Evolutionary conservation across 257 asterid genomes (phyloP), one percentile per base, ranked within the genome.

Genomic region (Jacaranda mimosifolia): DNA sequence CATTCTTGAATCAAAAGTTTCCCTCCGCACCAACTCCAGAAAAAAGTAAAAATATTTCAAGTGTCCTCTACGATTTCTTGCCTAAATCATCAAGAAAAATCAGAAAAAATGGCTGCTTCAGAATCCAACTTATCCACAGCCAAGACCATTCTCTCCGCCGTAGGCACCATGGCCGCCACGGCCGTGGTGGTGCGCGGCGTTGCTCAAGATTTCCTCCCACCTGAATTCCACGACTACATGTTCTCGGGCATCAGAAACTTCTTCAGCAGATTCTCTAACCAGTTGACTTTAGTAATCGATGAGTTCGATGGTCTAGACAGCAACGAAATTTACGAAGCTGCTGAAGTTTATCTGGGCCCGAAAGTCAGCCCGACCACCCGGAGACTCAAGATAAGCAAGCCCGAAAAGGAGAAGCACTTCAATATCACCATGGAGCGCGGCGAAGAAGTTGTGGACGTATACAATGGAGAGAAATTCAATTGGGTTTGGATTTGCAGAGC

Each of bases 301-400:
- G 93, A 90, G 73, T 83, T 78, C 73, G 94, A 85, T 3, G 96
- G 94, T 6, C 46, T 90, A 3, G 81, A 15, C 57, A 60, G 3
- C 76, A 90, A 91, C 74, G 85, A 88, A 72, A 76, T 90, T 81
- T 90, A 86, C 52, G 91, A 85, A n/a, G 92, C 94, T 0, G 88
- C 97, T 11, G 87, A 85, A 39, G 15, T 70, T 69, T 86, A 87
- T 51, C 76, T 91, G n/a, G 91, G 91, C 72, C 55, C 82, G 14
- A 91, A 77, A 70, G 1, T 82, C 72, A 76, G 86, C 75, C 87
- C 94, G 6, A 45, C 63, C 49, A 79, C 88, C 0, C 83, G 90
- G 0, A 85, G 90, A 18, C 76, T 88, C 63, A 91, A 86, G 68
- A 71, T 91, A 82, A 86, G 92, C 89, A 83, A 83, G 78, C 84